A percentile compares a stretch with the other conserved stretches of the same genome.
Evolutionary conservation across 2,329 filamentous ascomycete genomes (phyloP).

Genomic region (Trichoderma pleuroti): DNA sequence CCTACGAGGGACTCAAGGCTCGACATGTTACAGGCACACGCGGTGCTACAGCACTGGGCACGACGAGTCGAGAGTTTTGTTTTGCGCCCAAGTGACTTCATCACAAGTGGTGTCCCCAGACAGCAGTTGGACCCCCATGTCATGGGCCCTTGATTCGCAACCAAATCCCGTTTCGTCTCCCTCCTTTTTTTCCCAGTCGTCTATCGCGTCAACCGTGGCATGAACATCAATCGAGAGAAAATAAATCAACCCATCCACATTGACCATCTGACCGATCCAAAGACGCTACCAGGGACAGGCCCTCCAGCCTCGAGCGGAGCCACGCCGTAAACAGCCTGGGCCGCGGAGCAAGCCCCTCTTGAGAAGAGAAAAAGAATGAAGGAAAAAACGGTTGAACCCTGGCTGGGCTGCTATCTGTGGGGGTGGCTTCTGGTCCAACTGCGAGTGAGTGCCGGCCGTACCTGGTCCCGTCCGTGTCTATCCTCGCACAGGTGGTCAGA

Average conservation of each 20-base stretch:
- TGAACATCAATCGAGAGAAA: background rate
- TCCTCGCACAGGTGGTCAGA: background rate
- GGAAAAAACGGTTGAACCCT: background rate
- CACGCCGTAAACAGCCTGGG: conserved; percentile 1
- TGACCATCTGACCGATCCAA: conserved; percentile 17
- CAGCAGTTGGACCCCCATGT: background rate
- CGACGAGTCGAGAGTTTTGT: background rate
- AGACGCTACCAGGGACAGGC: conserved; percentile 12
- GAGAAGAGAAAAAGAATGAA: background rate
- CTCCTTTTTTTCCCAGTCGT: background rate
- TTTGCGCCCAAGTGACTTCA: background rate
- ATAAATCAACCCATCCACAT: background rate
- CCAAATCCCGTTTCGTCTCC: background rate
- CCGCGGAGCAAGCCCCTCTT: background rate
- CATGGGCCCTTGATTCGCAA: background rate
- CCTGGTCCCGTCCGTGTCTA: background rate
- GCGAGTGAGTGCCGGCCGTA: conserved; percentile 11
- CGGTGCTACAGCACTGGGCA: background rate
- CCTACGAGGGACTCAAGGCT: background rate
- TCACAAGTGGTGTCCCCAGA: background rate
- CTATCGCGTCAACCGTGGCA: conserved; percentile 16
- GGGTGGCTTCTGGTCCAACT: conserved; percentile 12
- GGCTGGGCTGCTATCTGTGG: conserved; percentile 15
- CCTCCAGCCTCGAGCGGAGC: background rate
- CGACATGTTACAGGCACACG: too few species aligned